Evolutionary conservation across 306 rosid genomes (phyloP).

Genomic region (Sesbania bispinosa): DNA sequence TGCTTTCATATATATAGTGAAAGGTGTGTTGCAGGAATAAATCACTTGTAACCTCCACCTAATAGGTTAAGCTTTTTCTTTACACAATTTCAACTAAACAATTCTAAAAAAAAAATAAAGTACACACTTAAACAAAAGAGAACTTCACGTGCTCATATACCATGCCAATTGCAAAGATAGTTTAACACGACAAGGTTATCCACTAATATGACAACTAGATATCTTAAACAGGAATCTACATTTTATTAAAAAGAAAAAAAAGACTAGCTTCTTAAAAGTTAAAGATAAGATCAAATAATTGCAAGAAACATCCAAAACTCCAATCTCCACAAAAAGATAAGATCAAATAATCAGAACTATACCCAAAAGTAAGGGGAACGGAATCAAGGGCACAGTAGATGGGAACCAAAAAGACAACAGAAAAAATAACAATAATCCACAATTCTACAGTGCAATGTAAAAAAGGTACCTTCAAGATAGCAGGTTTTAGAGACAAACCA

Average conservation of each 20-base stretch:
- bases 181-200: slow-evolving; percentile 17
- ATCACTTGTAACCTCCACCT: neutral
- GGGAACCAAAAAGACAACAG: neutral
- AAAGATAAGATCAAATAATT: neutral
- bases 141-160: slow-evolving; percentile 20
- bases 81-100: neutral
- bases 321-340: neutral
- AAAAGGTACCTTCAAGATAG: slow-evolving; percentile 57
- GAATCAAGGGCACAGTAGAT: neutral
- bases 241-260: neutral
- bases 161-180: neutral
- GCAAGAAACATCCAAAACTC: neutral
- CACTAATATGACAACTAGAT: neutral
- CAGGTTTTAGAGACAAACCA: slow-evolving; percentile 71
- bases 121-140: neutral
- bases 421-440: neutral
- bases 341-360: slow-evolving; percentile 1
- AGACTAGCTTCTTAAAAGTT: neutral
- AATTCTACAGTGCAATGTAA: neutral
- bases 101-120: neutral
- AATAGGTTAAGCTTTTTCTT: neutral
- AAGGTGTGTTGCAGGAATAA: neutral
- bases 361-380: neutral
- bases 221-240: slow-evolving; percentile 4
- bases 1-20: neutral